Conservation (phyloP, 164 flowering plant species). For the Santalum album region DNA sequence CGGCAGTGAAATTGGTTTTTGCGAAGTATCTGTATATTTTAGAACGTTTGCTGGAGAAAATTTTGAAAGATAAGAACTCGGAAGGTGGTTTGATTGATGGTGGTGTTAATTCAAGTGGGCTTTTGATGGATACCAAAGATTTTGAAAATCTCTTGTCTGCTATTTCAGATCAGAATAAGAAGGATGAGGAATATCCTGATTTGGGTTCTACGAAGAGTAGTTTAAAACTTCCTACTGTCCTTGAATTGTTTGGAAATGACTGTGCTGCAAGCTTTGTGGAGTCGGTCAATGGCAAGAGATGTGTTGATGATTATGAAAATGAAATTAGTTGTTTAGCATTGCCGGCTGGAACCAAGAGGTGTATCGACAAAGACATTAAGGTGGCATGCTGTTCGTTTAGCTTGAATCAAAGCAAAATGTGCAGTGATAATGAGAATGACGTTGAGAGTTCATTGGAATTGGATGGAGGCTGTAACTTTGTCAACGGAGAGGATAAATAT, state of each 20-base stretch:
- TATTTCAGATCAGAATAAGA: conserved; percentile 15
- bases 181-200: conserved; percentile 7
- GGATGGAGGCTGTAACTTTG: neutral
- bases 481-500: neutral
- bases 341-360: neutral
- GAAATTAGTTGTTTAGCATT: conserved; percentile 8
- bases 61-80: conserved; percentile 9
- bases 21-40: conserved; percentile 40
- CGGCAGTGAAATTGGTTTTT: conserved; percentile 47
- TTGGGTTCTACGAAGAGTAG: conserved; percentile 9
- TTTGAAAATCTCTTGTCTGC: conserved; percentile 14
- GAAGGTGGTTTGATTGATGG: conserved; percentile 4
- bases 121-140: conserved; percentile 31
- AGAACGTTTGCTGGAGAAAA: conserved; percentile 32
- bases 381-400: neutral
- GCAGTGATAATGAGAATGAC: neutral
- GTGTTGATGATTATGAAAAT: neutral
- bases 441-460: neutral
- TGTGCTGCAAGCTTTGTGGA: too few relatives aligned
- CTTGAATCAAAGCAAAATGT: neutral
- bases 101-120: conserved; percentile 6
- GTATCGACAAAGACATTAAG: neutral
- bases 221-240: neutral
- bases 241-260: conserved; percentile 3
- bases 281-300: too few relatives aligned